Base-by-base conservation (phyloP, 1,139 yeast species). In the Taphrina sp. region DNA sequence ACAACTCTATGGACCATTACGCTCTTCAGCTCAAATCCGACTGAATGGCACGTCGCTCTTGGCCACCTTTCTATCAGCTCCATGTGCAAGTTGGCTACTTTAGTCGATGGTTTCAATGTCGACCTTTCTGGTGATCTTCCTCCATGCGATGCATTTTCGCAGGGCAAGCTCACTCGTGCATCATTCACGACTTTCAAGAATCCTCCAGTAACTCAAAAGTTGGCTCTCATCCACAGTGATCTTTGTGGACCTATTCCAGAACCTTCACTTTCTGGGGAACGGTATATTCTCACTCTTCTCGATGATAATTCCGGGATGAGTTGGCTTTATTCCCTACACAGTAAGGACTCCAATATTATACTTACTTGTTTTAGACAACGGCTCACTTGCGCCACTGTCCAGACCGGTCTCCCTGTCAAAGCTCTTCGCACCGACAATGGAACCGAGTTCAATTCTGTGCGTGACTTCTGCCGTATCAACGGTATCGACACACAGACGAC, bases 11-110 rank as follows among this genome's bases (percentile, higher is more conserved):
- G n/a, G n/a, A n/a, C n/a, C 17, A 17, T 33, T 33, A 5, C n/a
- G 36, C 36, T 12, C 36, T 33, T 33, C 36, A 33, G n/a, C 12
- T 33, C 36, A 33, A 33, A 17, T 14, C 36, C 16, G n/a, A 5
- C 5, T 33, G 36, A 33, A 5, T 33, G 36, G 36, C 36, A 33
- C n/a, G 36, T 17, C n/a, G 36, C 36, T 33, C 36, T 33, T 33
- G 36, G 36, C n/a, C 36, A 33, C n/a, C 36, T 33, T n/a, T 33
- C 36, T 33, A 5, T 33, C 16, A 5, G 10, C 36, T n/a, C n/a
- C 16, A 33, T 33, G 36, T 4, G n/a, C 10, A 33, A 33, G 16
- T n/a, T 33, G 36, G 36, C 36, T 12, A 5, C n/a, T 5, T 4
- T 33, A n/a, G 36, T 33, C 36, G n/a, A 33, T 12, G 36, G 36